Evolutionary conservation across 2,329 filamentous ascomycete species (phyloP).

Genomic region (Stachybotrys elegans): DNA sequence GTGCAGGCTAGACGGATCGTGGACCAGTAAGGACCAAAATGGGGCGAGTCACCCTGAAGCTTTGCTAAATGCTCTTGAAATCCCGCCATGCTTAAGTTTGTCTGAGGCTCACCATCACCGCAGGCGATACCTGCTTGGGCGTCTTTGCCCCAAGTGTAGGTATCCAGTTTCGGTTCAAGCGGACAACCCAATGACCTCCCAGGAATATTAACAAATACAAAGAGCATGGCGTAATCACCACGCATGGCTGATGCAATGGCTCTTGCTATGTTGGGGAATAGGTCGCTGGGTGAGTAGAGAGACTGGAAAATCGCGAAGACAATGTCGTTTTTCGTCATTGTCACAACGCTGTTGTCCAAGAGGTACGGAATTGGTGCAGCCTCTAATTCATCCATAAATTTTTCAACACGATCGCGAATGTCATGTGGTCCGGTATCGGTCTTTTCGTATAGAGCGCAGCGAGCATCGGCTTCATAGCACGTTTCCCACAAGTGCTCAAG

Average conservation of each 20-base stretch:
- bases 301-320: neutral
- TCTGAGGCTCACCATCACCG: neutral
- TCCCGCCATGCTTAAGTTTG: neutral
- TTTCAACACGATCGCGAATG: neutral
- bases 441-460: neutral
- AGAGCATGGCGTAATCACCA: neutral
- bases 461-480: neutral
- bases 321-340: neutral
- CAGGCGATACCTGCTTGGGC: neutral
- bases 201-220: neutral
- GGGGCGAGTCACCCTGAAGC: slow-evolving; percentile 6
- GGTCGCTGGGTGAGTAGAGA: neutral
- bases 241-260: neutral
- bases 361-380: neutral
- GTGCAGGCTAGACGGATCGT: slow-evolving; percentile 24
- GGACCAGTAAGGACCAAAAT: slow-evolving; percentile 16
- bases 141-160: neutral
- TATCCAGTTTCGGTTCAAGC: neutral
- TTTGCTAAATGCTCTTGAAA: neutral
- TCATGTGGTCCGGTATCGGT: neutral
- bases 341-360: neutral
- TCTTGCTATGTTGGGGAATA: neutral
- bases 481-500: neutral
- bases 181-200: neutral
- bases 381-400: neutral